A percentile compares a stretch with the other conserved stretches of the same genome.
Conservation (phyloP, 768 basidiomycete genomes). For the Serendipita sp. region DNA sequence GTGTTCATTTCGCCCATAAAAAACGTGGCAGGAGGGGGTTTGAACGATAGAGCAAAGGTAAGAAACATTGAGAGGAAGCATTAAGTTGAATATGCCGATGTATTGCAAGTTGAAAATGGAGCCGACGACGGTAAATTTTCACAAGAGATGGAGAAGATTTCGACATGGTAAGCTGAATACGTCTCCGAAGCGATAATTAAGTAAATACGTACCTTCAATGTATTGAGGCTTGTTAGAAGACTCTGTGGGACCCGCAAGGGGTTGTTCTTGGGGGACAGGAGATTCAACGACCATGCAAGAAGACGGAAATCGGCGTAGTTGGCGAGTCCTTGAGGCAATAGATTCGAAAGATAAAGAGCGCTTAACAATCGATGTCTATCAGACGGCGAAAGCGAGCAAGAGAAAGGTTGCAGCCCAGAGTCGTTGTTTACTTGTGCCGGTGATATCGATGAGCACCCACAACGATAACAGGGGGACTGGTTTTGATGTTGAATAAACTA, state of each 20-base stretch:
- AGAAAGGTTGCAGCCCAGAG: background rate
- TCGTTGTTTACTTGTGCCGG: too few relatives aligned
- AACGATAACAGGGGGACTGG: too few relatives aligned
- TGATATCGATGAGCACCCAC: too few relatives aligned
- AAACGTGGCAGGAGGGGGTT: background rate
- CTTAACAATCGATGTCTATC: background rate
- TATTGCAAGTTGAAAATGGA: background rate
- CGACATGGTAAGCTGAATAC: background rate
- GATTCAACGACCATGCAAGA: slow-evolving; percentile 3
- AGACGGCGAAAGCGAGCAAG: background rate
- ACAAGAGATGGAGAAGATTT: background rate
- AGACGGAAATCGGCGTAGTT: background rate
- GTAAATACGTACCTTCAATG: background rate
- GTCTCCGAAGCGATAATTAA: background rate
- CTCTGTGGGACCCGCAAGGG: background rate
- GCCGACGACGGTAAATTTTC: background rate
- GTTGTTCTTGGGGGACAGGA: background rate
- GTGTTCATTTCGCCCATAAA: background rate
- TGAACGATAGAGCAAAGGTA: background rate
- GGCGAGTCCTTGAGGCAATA: background rate
- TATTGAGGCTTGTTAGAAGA: background rate
- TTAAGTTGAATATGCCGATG: background rate
- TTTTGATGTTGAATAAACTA: too few relatives aligned
- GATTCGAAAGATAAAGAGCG: background rate
- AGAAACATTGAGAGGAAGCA: background rate